Percentiles rank a stretch among this genome's conserved stretches.
Evolutionary conservation across 2,329 filamentous ascomycete genomes (phyloP).

Genomic region (Cercospora zeae-maydis): DNA sequence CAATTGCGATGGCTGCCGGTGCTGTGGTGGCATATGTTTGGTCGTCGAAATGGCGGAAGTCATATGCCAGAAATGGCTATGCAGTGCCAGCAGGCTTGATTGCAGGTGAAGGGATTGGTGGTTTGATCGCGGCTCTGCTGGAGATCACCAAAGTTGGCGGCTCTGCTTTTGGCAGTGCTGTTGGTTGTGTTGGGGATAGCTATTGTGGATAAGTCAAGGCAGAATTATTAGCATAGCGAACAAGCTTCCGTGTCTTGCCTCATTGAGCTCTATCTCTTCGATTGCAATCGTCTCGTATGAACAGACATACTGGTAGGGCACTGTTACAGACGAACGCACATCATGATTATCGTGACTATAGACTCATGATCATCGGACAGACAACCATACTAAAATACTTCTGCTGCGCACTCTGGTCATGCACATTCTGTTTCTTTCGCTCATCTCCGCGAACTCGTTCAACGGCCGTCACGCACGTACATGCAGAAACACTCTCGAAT

Average conservation of each 20-base stretch:
- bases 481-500: not conserved
- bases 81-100: constrained; percentile 57
- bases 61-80: constrained; percentile 43
- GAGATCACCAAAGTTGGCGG: constrained; percentile 41
- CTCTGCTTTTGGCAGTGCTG: constrained; percentile 37
- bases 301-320: too few relatives aligned
- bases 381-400: not conserved
- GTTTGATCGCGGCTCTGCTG: constrained; percentile 53
- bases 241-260: not conserved
- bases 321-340: not conserved
- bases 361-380: too few relatives aligned
- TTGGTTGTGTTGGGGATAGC: constrained; percentile 34
- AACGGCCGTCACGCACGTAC: not conserved
- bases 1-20: constrained; percentile 54
- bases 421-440: not conserved
- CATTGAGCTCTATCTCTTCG: too few relatives aligned
- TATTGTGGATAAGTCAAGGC: constrained; percentile 11
- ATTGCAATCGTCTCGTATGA: too few relatives aligned
- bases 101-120: constrained; percentile 59
- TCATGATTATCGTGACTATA: too few relatives aligned
- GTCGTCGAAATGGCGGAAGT: constrained; percentile 26
- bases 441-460: not conserved
- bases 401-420: not conserved
- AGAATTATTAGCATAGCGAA: not conserved
- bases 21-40: constrained; percentile 51